Base-by-base conservation (phyloP, 2,329 filamentous ascomycete genomes). In the Ampelomyces quisqualis region DNA sequence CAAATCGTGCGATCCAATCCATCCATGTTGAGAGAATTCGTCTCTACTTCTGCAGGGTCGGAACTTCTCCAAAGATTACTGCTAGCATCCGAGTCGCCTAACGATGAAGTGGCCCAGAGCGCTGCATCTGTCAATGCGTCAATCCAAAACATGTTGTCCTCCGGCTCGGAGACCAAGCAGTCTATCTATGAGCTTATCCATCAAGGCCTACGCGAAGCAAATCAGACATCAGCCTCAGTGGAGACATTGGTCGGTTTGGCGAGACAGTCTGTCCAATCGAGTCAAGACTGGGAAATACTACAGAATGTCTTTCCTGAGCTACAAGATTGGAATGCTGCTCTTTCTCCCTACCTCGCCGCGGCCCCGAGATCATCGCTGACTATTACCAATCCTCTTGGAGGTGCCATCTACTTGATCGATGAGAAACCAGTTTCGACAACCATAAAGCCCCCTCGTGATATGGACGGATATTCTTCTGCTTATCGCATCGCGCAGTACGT, bases 401-500 rank as follows among this genome's bases (percentile, higher is more conserved):
- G 88, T 3, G 80, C 81, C 1, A 78, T 86, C 5, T 82, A 85
- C 50, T 69, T 95, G 3, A 74, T 85, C 0, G 68, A 50, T 43
- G 60, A 38, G 42, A 62, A 14, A 34, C 47, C 27, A 42, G 58
- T 44, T 18, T 40, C 7, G 24, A 30, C 5, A 39, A 51, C 44
- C 31, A 46, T 49, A 55, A 51, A 42, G 57, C 55, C 30, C 68
- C 77, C 11, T 61, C 71, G 21, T 75, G 84, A 95, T 60, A 72
- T 77, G 3, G 78, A 80, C 49, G 86, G 86, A 0, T 80, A 83
- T 21, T 88, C 88, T 2, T 74, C 86, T 38, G 81, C 88, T 1
- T 79, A 88, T 10, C 78, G 91, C 40, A 86, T 94, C 72, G 81
- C 85, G 1, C 74, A 85, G 34, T 95, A 90, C 62, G 78, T 81